phyloP scores from a whole-genome alignment of 352 stramenopile species.

The Phytophthora pisi region DNA sequence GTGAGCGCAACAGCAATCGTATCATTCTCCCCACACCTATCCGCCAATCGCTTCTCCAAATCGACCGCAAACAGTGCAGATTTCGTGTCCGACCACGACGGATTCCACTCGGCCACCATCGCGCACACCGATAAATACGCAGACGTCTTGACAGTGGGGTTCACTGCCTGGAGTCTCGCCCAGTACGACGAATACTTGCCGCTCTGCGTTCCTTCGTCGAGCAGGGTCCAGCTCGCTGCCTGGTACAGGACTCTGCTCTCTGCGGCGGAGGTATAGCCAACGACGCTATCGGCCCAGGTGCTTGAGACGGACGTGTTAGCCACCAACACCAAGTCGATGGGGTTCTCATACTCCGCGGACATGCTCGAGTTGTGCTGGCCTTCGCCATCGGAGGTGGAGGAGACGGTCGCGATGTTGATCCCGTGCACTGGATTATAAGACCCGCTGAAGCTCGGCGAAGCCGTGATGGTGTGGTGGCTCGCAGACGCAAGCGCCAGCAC shows the following conservation, averaged over 20 bases:
- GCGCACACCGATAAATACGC: constrained; percentile 24
- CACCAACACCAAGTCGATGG: constrained; percentile 24
- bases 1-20: constrained; percentile 42
- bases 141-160: not conserved
- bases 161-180: constrained; percentile 36
- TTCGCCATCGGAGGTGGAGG: constrained; percentile 1
- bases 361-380: constrained; percentile 9
- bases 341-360: constrained; percentile 8
- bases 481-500: constrained; percentile 6
- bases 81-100: constrained; percentile 15
- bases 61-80: constrained; percentile 22
- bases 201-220: constrained; percentile 25
- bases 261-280: constrained; percentile 9
- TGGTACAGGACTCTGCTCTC: constrained; percentile 25
- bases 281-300: constrained; percentile 8
- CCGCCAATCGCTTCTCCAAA: constrained; percentile 15
- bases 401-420: constrained; percentile 24
- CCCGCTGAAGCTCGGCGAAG: not conserved
- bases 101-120: constrained; percentile 37
- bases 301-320: constrained; percentile 15
- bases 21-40: constrained; percentile 30
- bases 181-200: constrained; percentile 29
- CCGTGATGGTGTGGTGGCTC: not conserved
- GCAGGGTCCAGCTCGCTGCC: constrained; percentile 17
- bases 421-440: constrained; percentile 9